These are phyloP conservation scores for Miscanthus lutarioriparius DNA, from an alignment of 176 grass and related monocot genomes.

Conservation along the genomic window DNA sequence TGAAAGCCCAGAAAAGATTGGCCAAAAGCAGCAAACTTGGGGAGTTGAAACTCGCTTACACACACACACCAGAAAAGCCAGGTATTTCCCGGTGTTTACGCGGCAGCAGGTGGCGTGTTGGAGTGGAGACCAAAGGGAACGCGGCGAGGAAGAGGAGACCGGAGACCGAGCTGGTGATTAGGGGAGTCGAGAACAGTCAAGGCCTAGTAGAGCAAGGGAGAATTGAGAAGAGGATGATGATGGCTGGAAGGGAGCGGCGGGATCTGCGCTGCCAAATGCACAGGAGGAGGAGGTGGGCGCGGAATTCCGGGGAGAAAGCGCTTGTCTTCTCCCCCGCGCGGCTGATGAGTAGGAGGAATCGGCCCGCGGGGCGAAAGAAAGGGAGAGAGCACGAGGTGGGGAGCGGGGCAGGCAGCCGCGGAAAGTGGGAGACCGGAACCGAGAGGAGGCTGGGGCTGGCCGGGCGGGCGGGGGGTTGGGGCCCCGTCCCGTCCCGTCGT, in stretches of 20 bases:
- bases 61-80: neutral
- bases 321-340: neutral
- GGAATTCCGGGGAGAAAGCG: neutral
- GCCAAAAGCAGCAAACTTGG: constrained; percentile 13
- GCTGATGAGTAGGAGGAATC: constrained; percentile 20
- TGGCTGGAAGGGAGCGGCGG: neutral
- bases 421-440: constrained; percentile 32
- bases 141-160: neutral
- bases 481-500: neutral
- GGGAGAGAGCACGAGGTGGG: neutral
- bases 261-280: constrained; percentile 14
- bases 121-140: neutral
- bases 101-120: neutral
- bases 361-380: neutral
- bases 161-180: neutral
- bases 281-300: neutral
- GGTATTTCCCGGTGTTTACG: neutral
- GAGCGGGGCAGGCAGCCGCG: neutral
- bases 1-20: neutral
- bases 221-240: neutral
- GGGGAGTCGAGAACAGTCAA: constrained; percentile 31
- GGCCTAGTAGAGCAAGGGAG: neutral
- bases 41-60: neutral
- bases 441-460: neutral
- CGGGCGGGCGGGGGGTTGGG: neutral